Evolutionary conservation across 1,139 yeast species (phyloP), one percentile per base, ranked within the genome.

Genomic region (Yamadazyma diospyri): DNA sequence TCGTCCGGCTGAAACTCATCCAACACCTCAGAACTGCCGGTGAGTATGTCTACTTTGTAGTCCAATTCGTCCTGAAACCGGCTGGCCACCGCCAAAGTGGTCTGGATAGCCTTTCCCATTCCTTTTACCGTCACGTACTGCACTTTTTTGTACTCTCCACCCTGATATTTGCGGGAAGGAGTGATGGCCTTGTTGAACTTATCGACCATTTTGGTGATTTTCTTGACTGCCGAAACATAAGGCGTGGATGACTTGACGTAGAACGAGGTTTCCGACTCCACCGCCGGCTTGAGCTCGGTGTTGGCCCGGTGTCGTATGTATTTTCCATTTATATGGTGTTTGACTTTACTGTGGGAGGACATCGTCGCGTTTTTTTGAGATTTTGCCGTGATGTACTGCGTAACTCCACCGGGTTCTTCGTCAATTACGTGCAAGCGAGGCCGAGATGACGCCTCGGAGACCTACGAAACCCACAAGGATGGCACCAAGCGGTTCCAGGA

Each of bases 71-170:
- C 61, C 41, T 72, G 70, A 48, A 74, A 80, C 40, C 71, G 65
- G 20, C 37, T 38, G 12, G 38, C 48, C 17, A 75, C 50, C 0
- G 74, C 86, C 8, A 79, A 39, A 0, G 80, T 70, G 47, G 72
- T 78, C 29, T 66, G 74, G 5, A 78, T 72, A 5, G 84, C 70
- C 33, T 68, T 71, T 2, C 89, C 89, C 86, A 81, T 80, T 0
- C 87, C 92, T 40, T 75, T 61, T 2, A 82, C 69, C 0, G 70
- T 62, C 11, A 81, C 59, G 46, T 61, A 72, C 25, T 64, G 53
- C 2, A 64, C 59, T 21, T 63, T 57, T 35, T 59, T 63, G 42
- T 56, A 65, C 21, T 61, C 61, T 2, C 67, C 66, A 25, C 57
- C 53, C 34, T 68, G 66, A 36, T 59, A 65, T 40, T 64, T 66